Percentiles rank a stretch among this genome's conserved stretches.
These are phyloP conservation scores for Persicaria maculosa DNA, from an alignment of 148 eudicot species.

Conservation along the genomic window DNA sequence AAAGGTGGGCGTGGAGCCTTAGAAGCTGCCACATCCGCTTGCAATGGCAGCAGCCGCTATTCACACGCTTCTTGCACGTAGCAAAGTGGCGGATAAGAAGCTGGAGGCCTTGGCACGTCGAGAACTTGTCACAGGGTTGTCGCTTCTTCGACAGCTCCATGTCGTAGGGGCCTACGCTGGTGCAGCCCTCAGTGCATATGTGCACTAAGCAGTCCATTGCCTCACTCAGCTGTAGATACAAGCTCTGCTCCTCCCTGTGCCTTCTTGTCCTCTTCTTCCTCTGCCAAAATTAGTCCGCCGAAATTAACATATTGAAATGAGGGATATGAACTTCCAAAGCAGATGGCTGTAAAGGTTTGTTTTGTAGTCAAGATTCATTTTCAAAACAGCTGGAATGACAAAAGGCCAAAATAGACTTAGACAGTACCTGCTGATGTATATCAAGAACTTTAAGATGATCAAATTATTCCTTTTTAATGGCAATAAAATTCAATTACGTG, in stretches of 20 bases:
- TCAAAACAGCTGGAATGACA: neutral
- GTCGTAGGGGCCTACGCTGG: constrained; percentile 67
- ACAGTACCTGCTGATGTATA: too few species aligned
- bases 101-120: constrained; percentile 75
- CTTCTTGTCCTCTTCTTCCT: constrained; percentile 67
- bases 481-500: too few species aligned
- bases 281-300: constrained; percentile 25
- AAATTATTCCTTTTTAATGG: too few species aligned
- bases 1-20: constrained; percentile 65
- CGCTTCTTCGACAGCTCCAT: constrained; percentile 47
- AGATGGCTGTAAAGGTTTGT: neutral
- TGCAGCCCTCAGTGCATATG: constrained; percentile 88
- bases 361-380: neutral
- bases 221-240: constrained; percentile 71
- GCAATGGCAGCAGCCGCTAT: constrained; percentile 68
- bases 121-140: constrained; percentile 57
- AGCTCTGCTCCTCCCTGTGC: constrained; percentile 46
- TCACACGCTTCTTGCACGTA: constrained; percentile 60
- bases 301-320: neutral
- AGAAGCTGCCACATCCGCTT: constrained; percentile 89
- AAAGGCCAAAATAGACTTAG: too few species aligned
- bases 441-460: too few species aligned
- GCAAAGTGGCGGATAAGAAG: constrained; percentile 68
- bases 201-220: constrained; percentile 92
- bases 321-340: neutral